These are phyloP conservation scores for Friedmanniomyces simplex DNA, from an alignment of 495 filamentous ascomycete genomes.

Conservation along the genomic window DNA sequence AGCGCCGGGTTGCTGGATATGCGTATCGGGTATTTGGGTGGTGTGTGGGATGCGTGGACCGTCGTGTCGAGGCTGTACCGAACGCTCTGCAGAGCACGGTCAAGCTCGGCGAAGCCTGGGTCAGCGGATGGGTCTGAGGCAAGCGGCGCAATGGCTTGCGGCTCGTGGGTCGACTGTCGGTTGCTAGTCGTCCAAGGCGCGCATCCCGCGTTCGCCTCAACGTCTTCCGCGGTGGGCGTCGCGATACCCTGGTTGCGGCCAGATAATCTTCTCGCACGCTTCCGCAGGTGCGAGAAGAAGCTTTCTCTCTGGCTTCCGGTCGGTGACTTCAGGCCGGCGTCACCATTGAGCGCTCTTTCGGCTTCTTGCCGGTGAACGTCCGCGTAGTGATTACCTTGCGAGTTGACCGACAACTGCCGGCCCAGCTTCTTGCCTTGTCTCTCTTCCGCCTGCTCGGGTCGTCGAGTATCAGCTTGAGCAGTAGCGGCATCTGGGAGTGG, in stretches of 20 bases:
- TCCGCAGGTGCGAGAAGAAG: conserved; percentile 95
- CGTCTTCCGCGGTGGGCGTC: conserved; percentile 65
- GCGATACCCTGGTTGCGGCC: conserved; percentile 72
- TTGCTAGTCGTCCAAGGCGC: conserved; percentile 73
- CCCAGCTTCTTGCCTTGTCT: conserved; percentile 86
- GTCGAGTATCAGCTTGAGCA: conserved; percentile 60
- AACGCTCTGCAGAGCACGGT: conserved; percentile 65
- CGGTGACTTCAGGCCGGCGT: conserved; percentile 52
- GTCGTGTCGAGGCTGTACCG: conserved; percentile 52
- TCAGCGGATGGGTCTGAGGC: conserved; percentile 22
- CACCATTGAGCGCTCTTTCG: conserved; percentile 81
- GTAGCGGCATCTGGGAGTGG: conserved; percentile 86
- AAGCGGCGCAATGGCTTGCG: conserved; percentile 32
- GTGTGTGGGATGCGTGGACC: conserved; percentile 30
- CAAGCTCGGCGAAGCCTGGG: conserved; percentile 57
- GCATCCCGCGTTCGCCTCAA: conserved; percentile 86
- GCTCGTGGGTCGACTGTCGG: conserved; percentile 74
- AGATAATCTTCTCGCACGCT: conserved; percentile 84
- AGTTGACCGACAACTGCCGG: conserved; percentile 88
- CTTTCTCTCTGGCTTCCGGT: conserved; percentile 71
- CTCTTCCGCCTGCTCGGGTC: conserved; percentile 45
- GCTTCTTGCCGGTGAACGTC: conserved; percentile 85
- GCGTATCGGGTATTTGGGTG: conserved; percentile 21
- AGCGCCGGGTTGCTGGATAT: conserved; percentile 27
- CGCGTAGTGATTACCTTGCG: conserved; percentile 79